These are phyloP conservation scores for Phytophthora colocasiae DNA, from an alignment of 352 stramenopile genomes.

Conservation along the genomic window DNA sequence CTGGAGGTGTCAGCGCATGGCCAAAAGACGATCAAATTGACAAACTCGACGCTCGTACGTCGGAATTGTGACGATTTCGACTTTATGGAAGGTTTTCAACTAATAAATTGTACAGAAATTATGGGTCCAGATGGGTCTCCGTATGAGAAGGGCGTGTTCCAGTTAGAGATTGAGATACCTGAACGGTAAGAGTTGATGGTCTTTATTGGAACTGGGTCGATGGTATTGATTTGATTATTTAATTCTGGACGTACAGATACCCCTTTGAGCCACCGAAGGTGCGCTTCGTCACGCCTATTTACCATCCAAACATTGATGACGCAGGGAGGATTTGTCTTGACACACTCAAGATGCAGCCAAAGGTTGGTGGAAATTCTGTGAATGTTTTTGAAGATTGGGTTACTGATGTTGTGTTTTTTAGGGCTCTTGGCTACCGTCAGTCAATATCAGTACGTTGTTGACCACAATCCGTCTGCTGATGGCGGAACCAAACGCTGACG, in stretches of 20 bases:
- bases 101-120: conserved; percentile 59
- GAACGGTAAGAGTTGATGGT: conserved; percentile 37
- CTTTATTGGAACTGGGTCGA: background rate
- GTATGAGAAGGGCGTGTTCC: conserved; percentile 83
- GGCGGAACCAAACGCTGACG: conserved; percentile 90
- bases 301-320: conserved; percentile 89
- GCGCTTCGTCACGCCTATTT: conserved; percentile 81
- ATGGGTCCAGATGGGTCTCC: conserved; percentile 80
- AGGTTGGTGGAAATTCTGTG: conserved; percentile 39
- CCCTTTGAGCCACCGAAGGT: conserved; percentile 88
- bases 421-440: conserved; percentile 91
- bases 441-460: conserved; percentile 92
- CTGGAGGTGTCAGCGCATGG: conserved; percentile 75
- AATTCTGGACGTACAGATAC: conserved; percentile 50
- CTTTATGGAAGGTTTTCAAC: background rate
- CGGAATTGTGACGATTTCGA: no score
- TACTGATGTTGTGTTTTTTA: conserved; percentile 25
- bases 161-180: conserved; percentile 76
- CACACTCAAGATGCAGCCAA: conserved; percentile 92
- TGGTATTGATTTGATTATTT: background rate
- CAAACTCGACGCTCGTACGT: conserved; percentile 71
- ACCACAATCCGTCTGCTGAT: conserved; percentile 93
- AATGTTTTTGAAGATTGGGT: background rate
- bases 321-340: conserved; percentile 91
- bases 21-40: conserved; percentile 79